A percentile compares a stretch with the other conserved stretches of the same genome.
These are phyloP conservation scores for Starmerella sirachaensis DNA, from an alignment of 805 yeast genomes.

Conservation along the genomic window DNA sequence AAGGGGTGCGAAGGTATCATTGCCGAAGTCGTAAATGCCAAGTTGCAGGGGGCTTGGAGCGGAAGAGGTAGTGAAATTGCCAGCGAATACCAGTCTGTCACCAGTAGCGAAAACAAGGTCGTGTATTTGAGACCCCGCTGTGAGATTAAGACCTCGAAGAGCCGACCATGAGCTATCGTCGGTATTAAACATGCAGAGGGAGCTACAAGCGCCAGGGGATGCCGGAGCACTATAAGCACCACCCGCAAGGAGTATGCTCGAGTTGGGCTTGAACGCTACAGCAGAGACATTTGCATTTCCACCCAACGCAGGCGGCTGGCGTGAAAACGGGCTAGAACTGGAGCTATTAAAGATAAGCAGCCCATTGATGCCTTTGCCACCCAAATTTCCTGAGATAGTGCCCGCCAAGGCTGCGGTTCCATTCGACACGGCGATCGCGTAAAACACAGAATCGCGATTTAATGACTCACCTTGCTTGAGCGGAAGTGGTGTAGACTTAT, in stretches of 20 bases:
- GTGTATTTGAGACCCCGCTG: conserved; percentile 1
- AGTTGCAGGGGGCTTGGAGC: conserved; percentile 32
- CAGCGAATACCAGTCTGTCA: conserved; percentile 35
- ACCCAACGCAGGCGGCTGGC: conserved; percentile 11
- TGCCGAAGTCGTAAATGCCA: conserved; percentile 42
- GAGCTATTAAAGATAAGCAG: conserved; percentile 6
- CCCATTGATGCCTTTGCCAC: not conserved
- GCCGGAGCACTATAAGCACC: conserved; percentile 9
- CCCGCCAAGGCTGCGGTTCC: conserved; percentile 20
- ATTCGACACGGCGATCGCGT: conserved; percentile 2
- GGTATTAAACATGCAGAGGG: conserved; percentile 45
- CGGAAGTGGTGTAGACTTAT: not conserved
- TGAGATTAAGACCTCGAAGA: conserved; percentile 1
- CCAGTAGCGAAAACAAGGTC: conserved; percentile 31
- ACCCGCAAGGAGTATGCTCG: conserved; percentile 10
- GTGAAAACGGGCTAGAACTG: not conserved
- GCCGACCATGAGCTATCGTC: conserved; percentile 23
- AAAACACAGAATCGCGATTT: not conserved
- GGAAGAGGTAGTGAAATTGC: conserved; percentile 40
- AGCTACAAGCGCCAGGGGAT: conserved; percentile 21
- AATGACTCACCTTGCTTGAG: not conserved
- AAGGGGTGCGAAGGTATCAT: conserved; percentile 33
- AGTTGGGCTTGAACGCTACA: conserved; percentile 11
- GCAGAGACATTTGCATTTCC: conserved; percentile 3
- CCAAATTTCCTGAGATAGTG: not conserved